Percentiles rank a stretch among this genome's conserved stretches.
These are phyloP conservation scores for Forsythia suspensa DNA, from an alignment of 257 asterid species.

Conservation along the genomic window DNA sequence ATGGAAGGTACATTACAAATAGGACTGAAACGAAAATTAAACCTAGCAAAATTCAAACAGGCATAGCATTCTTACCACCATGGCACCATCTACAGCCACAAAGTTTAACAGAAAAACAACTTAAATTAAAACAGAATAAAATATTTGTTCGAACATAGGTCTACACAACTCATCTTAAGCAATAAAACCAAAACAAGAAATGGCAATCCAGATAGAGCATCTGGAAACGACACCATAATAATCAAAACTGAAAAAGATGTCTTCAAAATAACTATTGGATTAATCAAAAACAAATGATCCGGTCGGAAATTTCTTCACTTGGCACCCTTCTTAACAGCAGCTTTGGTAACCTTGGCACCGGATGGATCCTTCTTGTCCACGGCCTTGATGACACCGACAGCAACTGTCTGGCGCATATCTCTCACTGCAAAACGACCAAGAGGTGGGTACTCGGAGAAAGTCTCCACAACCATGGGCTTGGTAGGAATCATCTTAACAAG, in stretches of 20 bases:
- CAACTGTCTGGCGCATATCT: slow-evolving; percentile 80
- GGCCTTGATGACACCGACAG: slow-evolving; percentile 71
- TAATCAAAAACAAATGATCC: not conserved
- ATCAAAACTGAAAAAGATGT: not conserved
- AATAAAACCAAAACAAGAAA: not conserved
- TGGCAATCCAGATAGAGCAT: not conserved
- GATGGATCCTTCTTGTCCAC: slow-evolving; percentile 76
- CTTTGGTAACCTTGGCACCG: slow-evolving; percentile 81
- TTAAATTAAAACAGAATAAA: not conserved
- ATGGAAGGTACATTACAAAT: no score
- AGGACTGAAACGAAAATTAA: no score
- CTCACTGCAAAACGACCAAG: slow-evolving; percentile 73
- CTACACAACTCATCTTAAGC: not conserved
- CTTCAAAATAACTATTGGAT: not conserved
- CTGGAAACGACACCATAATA: not conserved
- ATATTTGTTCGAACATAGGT: not conserved
- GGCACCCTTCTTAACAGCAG: slow-evolving; percentile 77
- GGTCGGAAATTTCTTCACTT: slow-evolving; percentile 39
- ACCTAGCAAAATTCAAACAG: no score
- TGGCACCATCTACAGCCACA: no score
- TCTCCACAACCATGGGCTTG: slow-evolving; percentile 82
- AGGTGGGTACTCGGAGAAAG: slow-evolving; percentile 61
- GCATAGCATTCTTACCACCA: no score
- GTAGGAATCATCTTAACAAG: slow-evolving; percentile 80
- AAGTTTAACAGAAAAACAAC: no score